Evolutionary conservation across 345 rosid species (phyloP), one percentile per base, ranked within the genome.

Genomic region (Cochlearia excelsa): DNA sequence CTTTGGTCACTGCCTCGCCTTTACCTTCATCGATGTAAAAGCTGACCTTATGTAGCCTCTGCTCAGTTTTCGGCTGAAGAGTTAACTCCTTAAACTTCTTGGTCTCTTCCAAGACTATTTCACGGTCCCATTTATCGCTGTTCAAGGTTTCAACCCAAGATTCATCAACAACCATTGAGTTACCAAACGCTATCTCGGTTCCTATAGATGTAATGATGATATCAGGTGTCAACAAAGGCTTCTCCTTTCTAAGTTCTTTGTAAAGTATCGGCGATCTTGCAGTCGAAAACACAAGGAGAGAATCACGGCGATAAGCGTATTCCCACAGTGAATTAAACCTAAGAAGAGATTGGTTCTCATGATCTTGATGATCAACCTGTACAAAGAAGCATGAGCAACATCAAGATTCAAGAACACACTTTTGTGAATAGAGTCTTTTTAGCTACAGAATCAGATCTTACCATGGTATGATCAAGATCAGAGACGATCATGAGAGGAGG

Each of bases 401-500:
- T 60, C 30, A 74, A 33, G 46, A 30, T 1, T 1, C 5, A 37
- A 37, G 5, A 16, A 16, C 23, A 16, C 23, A 16, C 23, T 16
- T 16, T 16, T 37, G 40, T 8, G 2, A 37, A 37, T 1, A 37
- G 40, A 37, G 5, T 4, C 0, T 37, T 37, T 6, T 8, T 37
- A 2, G 35, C 0, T 9, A 46, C 1, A 57, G 23, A 67, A 44
- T 6, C 39, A 48, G 62, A 26, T 41, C 70, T 11, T 61, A 94
- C 99, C 97, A 94, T 94, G n/a, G 97, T 90, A 31, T 90, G 87
- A 76, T 94, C 99, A 78, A 94, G 96, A 77, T 94, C 99, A 5
- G 97, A 87, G 66, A 94, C 95, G 31, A 90, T 78, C 99, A 94
- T 87, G 42, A 94, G 80, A 51, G 82, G 87, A 7, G 99, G 84